Base-by-base conservation (phyloP, 768 basidiomycete genomes). In the Butyriboletus loyo region DNA sequence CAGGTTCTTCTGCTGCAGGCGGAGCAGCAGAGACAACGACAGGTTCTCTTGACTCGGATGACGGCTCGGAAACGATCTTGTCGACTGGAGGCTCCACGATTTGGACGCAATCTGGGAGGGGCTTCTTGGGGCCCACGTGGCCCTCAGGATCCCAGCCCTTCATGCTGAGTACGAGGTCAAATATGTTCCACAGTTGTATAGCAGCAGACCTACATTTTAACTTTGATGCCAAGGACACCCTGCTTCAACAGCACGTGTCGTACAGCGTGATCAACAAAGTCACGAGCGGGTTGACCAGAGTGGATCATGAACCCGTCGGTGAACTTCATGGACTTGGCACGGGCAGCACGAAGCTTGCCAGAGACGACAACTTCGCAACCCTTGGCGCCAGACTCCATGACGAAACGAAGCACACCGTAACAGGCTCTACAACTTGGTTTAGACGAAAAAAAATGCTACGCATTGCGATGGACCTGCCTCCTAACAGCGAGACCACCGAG, bases 251-350 rank as follows among this genome's bases (percentile, higher is more conserved):
- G 83, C 65, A 98, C 97, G 79, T 99, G 97, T 62, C 97, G 85
- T 65, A 98, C 95, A 54, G 97, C 97, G 63, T 92, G 83, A 78
- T 98, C 96, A 57, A 99, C 94, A 66, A 95, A 99, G 72, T 99
- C 97, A 49, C 86, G 80, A 44, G 86, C 87, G 62, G 97, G 97
- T 77, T 99, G 97, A 84, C 95, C 95, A 58, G 96, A 97, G 81
- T 93, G 91, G 67, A 93, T 91, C 91, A 93, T 93, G 87, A 98
- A 98, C 50, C 97, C 97, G 67, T 99, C 97, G 69, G 95, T 98
- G 79, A 99, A 98, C 77, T 99, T 99, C 97, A 99, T 99, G 19
- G 93, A 91, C 78, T 99, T 99, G 67, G 97, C 97, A 82, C 96
- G 94, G 60, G 97, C 97, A 60, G 96, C 97, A 71, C 97, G 93